A percentile compares a stretch with the other conserved stretches of the same genome.
phyloP scores from a whole-genome alignment of 441 rosid species.

The Populus trichocarpa region DNA sequence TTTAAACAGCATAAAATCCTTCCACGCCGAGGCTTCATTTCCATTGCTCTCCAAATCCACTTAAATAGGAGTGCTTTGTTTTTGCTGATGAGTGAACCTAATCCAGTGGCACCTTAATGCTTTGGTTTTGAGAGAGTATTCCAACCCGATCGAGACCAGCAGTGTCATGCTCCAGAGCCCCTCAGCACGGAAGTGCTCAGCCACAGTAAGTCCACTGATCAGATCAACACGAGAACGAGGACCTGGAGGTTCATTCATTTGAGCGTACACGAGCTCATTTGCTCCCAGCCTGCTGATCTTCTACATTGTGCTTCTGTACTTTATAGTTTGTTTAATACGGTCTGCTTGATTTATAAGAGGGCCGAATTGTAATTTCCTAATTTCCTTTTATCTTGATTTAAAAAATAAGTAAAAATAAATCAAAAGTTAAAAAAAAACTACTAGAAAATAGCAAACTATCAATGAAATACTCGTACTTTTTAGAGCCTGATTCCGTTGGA shows the following conservation, averaged over 20 bases:
- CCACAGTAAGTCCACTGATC: constrained; percentile 90
- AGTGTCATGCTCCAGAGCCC: constrained; percentile 30
- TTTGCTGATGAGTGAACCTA: not conserved
- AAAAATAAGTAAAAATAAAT: no score
- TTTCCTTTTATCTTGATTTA: not conserved
- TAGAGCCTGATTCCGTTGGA: no score
- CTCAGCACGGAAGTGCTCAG: constrained; percentile 96
- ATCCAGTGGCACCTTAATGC: not conserved
- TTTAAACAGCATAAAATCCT: not conserved
- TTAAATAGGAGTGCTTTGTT: no score
- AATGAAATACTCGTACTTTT: no score
- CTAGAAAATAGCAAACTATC: no score
- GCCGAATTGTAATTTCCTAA: not conserved
- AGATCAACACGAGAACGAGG: constrained; percentile 99
- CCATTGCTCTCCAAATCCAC: not conserved
- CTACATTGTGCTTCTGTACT: not conserved
- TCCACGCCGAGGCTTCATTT: not conserved
- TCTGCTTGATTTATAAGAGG: not conserved
- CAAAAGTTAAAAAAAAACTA: no score
- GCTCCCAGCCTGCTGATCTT: constrained; percentile 61
- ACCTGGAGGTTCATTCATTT: constrained; percentile 99
- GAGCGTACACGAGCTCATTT: constrained; percentile 96
- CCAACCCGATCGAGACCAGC: not conserved
- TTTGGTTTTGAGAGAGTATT: not conserved
- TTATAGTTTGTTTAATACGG: not conserved